phyloP scores from a whole-genome alignment of 305 asterid genomes.

The Fraxinus paxiana region DNA sequence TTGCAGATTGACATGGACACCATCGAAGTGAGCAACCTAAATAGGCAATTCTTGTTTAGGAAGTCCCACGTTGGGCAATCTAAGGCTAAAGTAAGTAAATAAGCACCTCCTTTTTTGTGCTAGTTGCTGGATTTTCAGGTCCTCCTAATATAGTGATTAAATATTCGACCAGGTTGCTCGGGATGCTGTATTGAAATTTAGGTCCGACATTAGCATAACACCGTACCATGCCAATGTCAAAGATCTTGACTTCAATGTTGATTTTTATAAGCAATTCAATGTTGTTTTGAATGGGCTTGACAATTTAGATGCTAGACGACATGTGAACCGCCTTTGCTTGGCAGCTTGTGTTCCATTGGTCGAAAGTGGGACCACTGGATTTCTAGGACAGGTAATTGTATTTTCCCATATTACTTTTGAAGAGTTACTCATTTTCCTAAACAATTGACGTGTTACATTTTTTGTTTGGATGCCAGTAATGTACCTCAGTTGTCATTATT shows the following conservation, averaged over 20 bases:
- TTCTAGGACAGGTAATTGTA: slow-evolving; percentile 82
- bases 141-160: slow-evolving; percentile 28
- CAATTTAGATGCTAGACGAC: slow-evolving; percentile 97
- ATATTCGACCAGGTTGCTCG: slow-evolving; percentile 81
- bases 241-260: slow-evolving; percentile 84
- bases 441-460: not conserved
- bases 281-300: slow-evolving; percentile 97
- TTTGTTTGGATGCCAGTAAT: slow-evolving; percentile 8
- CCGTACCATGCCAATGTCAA: slow-evolving; percentile 93
- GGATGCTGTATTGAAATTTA: slow-evolving; percentile 85
- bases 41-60: slow-evolving; percentile 91
- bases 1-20: slow-evolving; percentile 99
- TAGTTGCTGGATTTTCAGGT: slow-evolving; percentile 11
- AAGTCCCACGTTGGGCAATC: slow-evolving; percentile 95
- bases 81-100: slow-evolving; percentile 78
- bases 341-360: slow-evolving; percentile 91
- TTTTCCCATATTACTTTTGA: slow-evolving; percentile 19
- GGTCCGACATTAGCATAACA: slow-evolving; percentile 78
- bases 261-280: slow-evolving; percentile 78
- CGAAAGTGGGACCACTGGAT: slow-evolving; percentile 99
- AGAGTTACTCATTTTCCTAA: slow-evolving; percentile 17
- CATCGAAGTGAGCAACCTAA: slow-evolving; percentile 95
- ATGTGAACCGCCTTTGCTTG: slow-evolving; percentile 97
- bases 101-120: not conserved
- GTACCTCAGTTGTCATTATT: not conserved